Base-by-base conservation (phyloP, 192 early-diverging fungal species). In the Phycomyces blakesleeanus region DNA sequence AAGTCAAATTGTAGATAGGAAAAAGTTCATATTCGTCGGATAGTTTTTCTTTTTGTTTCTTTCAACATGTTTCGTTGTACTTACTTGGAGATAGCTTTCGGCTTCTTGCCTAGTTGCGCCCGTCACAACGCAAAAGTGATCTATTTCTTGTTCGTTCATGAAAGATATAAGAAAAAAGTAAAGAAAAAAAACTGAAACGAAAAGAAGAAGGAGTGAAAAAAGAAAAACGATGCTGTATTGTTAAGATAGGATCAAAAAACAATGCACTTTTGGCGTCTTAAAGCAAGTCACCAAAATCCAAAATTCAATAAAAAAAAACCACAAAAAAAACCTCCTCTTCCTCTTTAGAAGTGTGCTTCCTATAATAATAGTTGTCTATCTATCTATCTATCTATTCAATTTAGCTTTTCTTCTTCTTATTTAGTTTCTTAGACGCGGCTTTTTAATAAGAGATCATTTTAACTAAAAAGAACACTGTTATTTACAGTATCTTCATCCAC, bases 91-190 rank as follows among this genome's bases (percentile, higher is more conserved):
- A 64, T 91, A 96, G 42, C 64, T 71, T 12, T 72, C 69, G 12
- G 91, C 93, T 20, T 85, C 78, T 24, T 86, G 82, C n/a, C 85
- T 76, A 67, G 79, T 80, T n/a, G 89, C 81, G 44, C 84, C 85
- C 3, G 93, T 96, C 26, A 92, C 76, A 50, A 74, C 75, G 57
- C 85, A 86, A 69, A 90, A 90, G 72, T 82, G 58, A 29, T 59
- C 40, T 55, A 82, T 78, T 2, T 58, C 20, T 49, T 55, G 25
- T 16, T 70, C 65, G 40, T 24, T 63, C 44, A 47, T 47, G 2
- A 3, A 18, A n/a, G n/a, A n/a, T n/a, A n/a, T n/a, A n/a, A 18
- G 11, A 47, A 47, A 3, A 47, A 18, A 47, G 11, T n/a, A 18
- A 47, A 47, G 18, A 14, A 47, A 12, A 47, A 11, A 47, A 47